Evolutionary conservation across 1,284 basidiomycete species (phyloP), one percentile per base, ranked within the genome.

Genomic region (Coriolopsis trogii): DNA sequence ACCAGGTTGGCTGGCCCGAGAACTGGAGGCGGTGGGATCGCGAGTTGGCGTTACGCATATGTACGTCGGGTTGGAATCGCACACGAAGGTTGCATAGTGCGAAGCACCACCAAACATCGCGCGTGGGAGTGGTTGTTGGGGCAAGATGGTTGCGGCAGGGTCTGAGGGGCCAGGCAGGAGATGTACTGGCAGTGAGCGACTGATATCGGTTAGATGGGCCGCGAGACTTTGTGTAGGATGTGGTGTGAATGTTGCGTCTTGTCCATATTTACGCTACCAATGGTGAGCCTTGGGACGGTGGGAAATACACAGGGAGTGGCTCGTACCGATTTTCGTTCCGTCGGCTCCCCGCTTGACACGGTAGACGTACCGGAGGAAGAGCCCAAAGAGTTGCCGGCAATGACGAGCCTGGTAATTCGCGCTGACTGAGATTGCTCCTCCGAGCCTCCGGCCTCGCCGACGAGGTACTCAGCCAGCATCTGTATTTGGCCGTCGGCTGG

Each of bases 1-100:
- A 1, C 49, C 37, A 12, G 59, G 38, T 29, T 64, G 58, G 23
- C 45, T 58, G 47, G 67, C 61, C 31, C 56, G 40, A 29, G 62
- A 60, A 6, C 58, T 40, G 3, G 59, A 26, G 6, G 42, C 13
- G 13, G 55, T 48, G 30, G 60, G 46, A 3, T 67, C 67, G 15
- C 31, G 36, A 18, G 39, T 41, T 6, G 76, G 69, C 20, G 64
- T 73, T 20, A 89, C 58, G 39, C 83, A 83, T 47, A 97, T 73
- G 80, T 93, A 98, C 23, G 85, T 83, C 2, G 97, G 97, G 68
- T 99, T 99, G 5, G 94, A 95, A 68, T 90, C 88, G 64, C 86
- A 87, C 36, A 76, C 72, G 62, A 98, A 88, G 3, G 81, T 78
- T n/a, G 83, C 73, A 57, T 81, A 78, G 30, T 78, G 75, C 44